A percentile compares a stretch with the other conserved stretches of the same genome.
phyloP scores from a whole-genome alignment of 208 protist genomes.

The Wallacemonas sp. region DNA sequence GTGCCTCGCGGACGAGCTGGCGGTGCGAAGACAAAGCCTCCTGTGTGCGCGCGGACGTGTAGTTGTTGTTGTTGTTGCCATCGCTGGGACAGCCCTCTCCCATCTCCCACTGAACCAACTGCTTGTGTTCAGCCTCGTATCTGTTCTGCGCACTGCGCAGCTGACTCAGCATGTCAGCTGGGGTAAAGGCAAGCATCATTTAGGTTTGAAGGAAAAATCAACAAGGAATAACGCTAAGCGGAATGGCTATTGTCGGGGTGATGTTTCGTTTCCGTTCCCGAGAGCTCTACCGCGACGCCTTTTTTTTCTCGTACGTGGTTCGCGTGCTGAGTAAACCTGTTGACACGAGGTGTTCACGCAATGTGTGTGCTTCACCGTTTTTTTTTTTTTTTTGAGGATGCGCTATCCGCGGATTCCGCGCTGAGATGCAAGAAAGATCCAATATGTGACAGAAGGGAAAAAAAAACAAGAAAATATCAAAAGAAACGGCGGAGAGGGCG shows the following conservation, averaged over 20 bases:
- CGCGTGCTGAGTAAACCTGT: too few species aligned
- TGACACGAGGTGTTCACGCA: too few species aligned
- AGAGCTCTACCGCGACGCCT: too few species aligned
- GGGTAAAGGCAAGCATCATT: slow-evolving; percentile 1
- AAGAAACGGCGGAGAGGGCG: too few species aligned
- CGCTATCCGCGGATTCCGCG: too few species aligned
- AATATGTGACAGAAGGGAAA: too few species aligned
- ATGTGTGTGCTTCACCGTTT: too few species aligned
- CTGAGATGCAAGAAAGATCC: too few species aligned
- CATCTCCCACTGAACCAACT: not conserved
- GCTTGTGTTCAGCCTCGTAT: not conserved
- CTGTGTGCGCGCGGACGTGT: not conserved
- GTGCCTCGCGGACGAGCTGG: slow-evolving; percentile 20
- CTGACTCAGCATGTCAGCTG: slow-evolving; percentile 3
- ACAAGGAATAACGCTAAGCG: not conserved
- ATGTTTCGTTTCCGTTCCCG: too few species aligned
- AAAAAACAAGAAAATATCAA: too few species aligned
- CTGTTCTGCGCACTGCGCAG: slow-evolving; percentile 2
- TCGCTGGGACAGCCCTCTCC: not conserved
- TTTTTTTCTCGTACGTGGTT: too few species aligned
- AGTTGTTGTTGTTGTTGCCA: not conserved
- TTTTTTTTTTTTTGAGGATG: too few species aligned
- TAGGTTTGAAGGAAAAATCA: not conserved
- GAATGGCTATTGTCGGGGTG: not conserved
- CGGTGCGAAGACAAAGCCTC: slow-evolving; percentile 26